phyloP scores from a whole-genome alignment of 139 green algal species.

The Volvox reticuliferus region DNA sequence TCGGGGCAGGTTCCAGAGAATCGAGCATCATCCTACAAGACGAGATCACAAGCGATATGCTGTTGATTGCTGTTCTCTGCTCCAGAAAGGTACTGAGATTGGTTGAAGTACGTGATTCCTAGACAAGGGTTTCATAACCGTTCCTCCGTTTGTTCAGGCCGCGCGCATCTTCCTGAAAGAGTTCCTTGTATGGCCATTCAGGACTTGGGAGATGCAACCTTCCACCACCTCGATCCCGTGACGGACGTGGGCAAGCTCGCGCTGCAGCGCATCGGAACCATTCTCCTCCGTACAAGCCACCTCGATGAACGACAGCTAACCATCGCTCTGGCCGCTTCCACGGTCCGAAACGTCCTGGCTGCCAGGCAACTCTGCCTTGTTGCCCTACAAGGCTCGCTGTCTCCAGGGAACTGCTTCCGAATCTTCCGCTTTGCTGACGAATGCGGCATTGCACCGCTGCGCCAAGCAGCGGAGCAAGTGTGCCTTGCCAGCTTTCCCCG shows the following conservation, averaged over 20 bases:
- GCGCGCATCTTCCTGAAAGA: no score
- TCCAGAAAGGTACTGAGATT: background rate
- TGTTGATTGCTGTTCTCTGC: constrained; percentile 3
- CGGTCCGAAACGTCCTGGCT: background rate
- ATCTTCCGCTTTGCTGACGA: background rate
- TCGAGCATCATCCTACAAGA: background rate
- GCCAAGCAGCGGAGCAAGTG: background rate
- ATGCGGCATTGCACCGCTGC: constrained; percentile 1
- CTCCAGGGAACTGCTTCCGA: constrained; percentile 16
- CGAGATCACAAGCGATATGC: constrained; percentile 18
- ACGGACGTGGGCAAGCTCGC: background rate
- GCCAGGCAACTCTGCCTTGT: constrained; percentile 13
- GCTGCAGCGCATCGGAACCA: background rate
- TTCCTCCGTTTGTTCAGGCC: no score
- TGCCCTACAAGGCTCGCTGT: background rate
- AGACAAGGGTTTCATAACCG: no score
- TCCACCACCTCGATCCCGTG: background rate
- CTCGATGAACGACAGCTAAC: background rate
- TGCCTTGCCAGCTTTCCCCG: background rate
- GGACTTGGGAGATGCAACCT: background rate
- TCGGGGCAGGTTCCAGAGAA: background rate
- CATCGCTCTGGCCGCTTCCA: background rate
- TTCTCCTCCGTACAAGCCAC: background rate
- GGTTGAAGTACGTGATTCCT: no score
- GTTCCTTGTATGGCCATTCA: background rate